Conservation (phyloP, 2,329 filamentous ascomycete species). For the Incumbomyces lentus region DNA sequence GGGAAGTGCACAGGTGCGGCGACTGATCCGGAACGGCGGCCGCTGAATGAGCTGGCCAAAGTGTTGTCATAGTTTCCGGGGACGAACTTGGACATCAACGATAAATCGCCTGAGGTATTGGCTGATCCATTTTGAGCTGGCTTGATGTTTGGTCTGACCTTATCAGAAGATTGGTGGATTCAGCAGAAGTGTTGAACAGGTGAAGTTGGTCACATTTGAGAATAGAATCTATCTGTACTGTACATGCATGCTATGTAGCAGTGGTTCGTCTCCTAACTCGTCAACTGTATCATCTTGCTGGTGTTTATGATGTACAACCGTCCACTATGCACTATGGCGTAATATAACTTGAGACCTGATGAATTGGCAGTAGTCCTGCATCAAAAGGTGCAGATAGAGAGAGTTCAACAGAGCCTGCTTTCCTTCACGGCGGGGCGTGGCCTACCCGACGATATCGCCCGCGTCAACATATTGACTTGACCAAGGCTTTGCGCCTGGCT, state of each 20-base stretch:
- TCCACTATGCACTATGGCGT: neutral
- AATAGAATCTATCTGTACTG: slow-evolving; percentile 2
- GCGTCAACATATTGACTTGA: slow-evolving; percentile 59
- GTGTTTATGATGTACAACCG: neutral
- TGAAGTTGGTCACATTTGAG: neutral
- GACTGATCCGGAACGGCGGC: too few relatives aligned
- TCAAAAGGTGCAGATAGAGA: too few relatives aligned
- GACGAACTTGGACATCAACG: too few relatives aligned
- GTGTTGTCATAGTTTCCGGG: too few relatives aligned
- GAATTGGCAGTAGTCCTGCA: too few relatives aligned
- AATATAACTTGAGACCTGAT: too few relatives aligned
- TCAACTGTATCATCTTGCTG: neutral
- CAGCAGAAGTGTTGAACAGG: neutral
- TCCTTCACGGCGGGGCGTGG: neutral
- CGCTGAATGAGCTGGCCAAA: too few relatives aligned
- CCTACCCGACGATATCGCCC: slow-evolving; percentile 54
- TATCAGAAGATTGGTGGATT: too few relatives aligned
- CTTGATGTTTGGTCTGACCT: too few relatives aligned
- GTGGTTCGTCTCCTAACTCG: neutral
- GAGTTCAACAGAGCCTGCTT: neutral
- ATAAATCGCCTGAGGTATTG: too few relatives aligned
- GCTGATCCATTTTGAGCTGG: too few relatives aligned
- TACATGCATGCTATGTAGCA: neutral
- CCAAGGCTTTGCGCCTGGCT: slow-evolving; percentile 52
- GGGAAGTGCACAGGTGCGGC: too few relatives aligned